Conservation (phyloP, 2,329 filamentous ascomycete species). For the Atkinsonella hypoxylon region DNA sequence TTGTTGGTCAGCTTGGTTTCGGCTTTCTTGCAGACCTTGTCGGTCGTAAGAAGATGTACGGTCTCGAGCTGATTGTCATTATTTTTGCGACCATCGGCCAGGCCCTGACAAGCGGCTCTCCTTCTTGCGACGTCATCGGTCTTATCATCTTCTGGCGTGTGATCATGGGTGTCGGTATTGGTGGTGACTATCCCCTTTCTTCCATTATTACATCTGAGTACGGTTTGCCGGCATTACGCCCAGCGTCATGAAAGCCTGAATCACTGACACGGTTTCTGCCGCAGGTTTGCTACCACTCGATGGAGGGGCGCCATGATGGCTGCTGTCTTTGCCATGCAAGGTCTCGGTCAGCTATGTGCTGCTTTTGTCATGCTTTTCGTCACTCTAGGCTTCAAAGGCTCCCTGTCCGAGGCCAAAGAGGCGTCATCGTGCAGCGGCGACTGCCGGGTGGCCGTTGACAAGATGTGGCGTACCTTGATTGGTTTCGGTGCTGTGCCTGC, state of each 20-base stretch:
- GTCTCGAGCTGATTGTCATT: slow-evolving; percentile 67
- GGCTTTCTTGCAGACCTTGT: slow-evolving; percentile 67
- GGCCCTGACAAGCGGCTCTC: slow-evolving; percentile 51
- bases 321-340: slow-evolving; percentile 78
- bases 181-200: slow-evolving; percentile 63
- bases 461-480: slow-evolving; percentile 77
- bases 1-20: slow-evolving; percentile 72
- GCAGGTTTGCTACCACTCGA: slow-evolving; percentile 60
- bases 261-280: not conserved
- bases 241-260: not conserved
- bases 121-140: slow-evolving; percentile 49
- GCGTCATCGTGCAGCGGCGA: slow-evolving; percentile 39
- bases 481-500: slow-evolving; percentile 73
- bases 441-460: slow-evolving; percentile 48
- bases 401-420: slow-evolving; percentile 39
- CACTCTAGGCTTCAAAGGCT: slow-evolving; percentile 57
- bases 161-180: slow-evolving; percentile 43
- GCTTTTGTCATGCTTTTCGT: slow-evolving; percentile 67
- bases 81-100: slow-evolving; percentile 69
- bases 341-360: slow-evolving; percentile 65
- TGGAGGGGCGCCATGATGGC: slow-evolving; percentile 84
- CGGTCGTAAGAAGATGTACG: slow-evolving; percentile 62
- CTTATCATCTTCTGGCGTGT: slow-evolving; percentile 73
- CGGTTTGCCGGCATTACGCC: slow-evolving; percentile 6
- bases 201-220: slow-evolving; percentile 78